Evolutionary conservation across 2,329 filamentous ascomycete genomes (phyloP).

Genomic region (Purpureocillium lavendulum): DNA sequence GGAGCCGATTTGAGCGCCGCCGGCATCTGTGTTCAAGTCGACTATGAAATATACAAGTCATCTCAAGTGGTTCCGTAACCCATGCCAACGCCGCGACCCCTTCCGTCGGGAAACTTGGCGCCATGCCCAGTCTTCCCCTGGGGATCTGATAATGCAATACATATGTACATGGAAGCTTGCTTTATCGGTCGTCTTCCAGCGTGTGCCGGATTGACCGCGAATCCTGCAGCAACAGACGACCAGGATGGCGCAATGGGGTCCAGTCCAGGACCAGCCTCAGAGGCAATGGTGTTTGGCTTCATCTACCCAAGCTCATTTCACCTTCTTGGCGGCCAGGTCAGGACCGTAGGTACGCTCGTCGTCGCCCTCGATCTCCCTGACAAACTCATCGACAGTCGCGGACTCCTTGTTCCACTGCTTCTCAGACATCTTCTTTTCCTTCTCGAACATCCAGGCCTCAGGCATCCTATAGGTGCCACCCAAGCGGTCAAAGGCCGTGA

Average conservation of each 20-base stretch:
- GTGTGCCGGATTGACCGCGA: no score
- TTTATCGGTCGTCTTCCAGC: no score
- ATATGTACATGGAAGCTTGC: background rate
- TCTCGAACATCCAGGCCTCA: constrained; percentile 75
- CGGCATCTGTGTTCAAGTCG: constrained; percentile 4
- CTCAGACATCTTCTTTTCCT: constrained; percentile 77
- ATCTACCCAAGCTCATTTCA: no score
- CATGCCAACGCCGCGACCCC: background rate
- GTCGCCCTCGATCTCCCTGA: constrained; percentile 59
- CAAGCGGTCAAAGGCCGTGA: constrained; percentile 82
- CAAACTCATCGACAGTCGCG: constrained; percentile 66
- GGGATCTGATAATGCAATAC: background rate
- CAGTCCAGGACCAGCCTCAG: no score
- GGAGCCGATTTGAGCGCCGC: constrained; percentile 4
- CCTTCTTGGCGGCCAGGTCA: constrained; percentile 26
- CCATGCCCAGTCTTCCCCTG: no score
- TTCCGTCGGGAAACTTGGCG: background rate
- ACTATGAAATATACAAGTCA: constrained; percentile 12
- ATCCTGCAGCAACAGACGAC: no score
- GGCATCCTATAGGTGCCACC: constrained; percentile 82
- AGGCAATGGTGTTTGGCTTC: no score
- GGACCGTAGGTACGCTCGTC: constrained; percentile 40
- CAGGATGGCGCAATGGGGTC: no score
- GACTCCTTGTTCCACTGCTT: constrained; percentile 72
- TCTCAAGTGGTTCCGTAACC: constrained; percentile 4